Evolutionary conservation across 768 basidiomycete species (phyloP), one percentile per base, ranked within the genome.

Genomic region (Termitomyces sp.): DNA sequence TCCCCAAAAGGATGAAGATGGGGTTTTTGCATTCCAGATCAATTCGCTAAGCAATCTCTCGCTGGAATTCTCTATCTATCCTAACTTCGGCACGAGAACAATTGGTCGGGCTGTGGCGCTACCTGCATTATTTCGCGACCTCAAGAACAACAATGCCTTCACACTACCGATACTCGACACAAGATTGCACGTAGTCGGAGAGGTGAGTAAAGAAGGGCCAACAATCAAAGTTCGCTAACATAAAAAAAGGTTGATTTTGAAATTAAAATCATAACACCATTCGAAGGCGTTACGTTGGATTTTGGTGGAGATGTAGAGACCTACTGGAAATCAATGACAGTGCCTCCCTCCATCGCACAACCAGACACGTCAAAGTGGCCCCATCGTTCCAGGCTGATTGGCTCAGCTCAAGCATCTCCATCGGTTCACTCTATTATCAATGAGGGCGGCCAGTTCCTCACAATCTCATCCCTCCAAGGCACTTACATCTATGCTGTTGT

Each of bases 241-340:
- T 53, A 13, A 51, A 3, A 34, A 24, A 58, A 95, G 92, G 88
- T 98, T 24, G 84, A 88, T 50, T 95, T 98, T 71, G 93, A 93
- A 66, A 79, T 93, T 33, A 91, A 85, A 65, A 82, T 95, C 57
- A 85, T 96, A 60, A 88, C 86, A 9, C 90, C 94, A 1, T 98
- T 98, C 74, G 85, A 88, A 57, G 94, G 92, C 3, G 93, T 94
- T 49, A 93, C 93, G 57, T 80, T 98, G 13, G 93, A 95, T 73
- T 89, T 98, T 55, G 95, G 95, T 24, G 96, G 97, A 26, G 87
- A 91, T 52, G 83, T 98, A 30, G 95, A 98, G 75, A 99, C 96
- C 0, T 99, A 99, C 71, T 99, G 97, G 97, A 98, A 98, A 74
- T 95, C 95, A 2, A 85, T 88, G 20, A 77, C 77, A 32, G 73